A percentile compares a stretch with the other conserved stretches of the same genome.
These are phyloP conservation scores for Alternaria sp. DNA, from an alignment of 2,329 filamentous ascomycete species.

Conservation along the genomic window DNA sequence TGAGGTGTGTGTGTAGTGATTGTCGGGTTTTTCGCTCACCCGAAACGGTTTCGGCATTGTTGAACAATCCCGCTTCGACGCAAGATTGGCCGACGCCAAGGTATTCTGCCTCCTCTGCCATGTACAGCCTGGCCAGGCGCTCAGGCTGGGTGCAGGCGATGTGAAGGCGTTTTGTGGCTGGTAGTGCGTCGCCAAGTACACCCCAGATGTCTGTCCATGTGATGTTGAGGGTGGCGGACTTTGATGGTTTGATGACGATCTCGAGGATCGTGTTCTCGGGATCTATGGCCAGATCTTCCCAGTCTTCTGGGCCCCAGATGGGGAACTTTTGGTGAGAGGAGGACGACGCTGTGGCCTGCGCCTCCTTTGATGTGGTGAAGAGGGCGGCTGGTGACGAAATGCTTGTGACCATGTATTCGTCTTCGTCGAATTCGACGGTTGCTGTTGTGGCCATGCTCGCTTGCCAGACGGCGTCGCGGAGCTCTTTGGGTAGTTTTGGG, in stretches of 20 bases:
- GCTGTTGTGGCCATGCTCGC: background rate
- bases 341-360: conserved; percentile 7
- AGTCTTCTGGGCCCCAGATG: conserved; percentile 12
- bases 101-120: conserved; percentile 19
- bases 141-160: conserved; percentile 13
- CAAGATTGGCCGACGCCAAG: conserved; percentile 17
- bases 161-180: conserved; percentile 7
- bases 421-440: conserved; percentile 5
- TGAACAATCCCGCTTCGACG: conserved; percentile 16
- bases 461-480: conserved; percentile 2
- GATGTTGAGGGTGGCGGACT: conserved; percentile 9
- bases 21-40: conserved; percentile 14
- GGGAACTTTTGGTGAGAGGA: conserved; percentile 3
- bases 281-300: conserved; percentile 10
- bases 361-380: conserved; percentile 11
- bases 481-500: conserved; percentile 4
- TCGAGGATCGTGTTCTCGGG: conserved; percentile 10
- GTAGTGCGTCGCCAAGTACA: conserved; percentile 15
- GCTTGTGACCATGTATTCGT: conserved; percentile 11
- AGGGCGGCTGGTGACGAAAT: conserved; percentile 11
- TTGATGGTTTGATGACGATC: conserved; percentile 12
- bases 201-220: conserved; percentile 21
- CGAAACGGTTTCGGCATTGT: conserved; percentile 8
- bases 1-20: conserved; percentile 7
- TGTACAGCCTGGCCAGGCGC: conserved; percentile 17